These are phyloP conservation scores for Geosiphon pyriformis DNA, from an alignment of 192 early-diverging fungal genomes.

Conservation along the genomic window DNA sequence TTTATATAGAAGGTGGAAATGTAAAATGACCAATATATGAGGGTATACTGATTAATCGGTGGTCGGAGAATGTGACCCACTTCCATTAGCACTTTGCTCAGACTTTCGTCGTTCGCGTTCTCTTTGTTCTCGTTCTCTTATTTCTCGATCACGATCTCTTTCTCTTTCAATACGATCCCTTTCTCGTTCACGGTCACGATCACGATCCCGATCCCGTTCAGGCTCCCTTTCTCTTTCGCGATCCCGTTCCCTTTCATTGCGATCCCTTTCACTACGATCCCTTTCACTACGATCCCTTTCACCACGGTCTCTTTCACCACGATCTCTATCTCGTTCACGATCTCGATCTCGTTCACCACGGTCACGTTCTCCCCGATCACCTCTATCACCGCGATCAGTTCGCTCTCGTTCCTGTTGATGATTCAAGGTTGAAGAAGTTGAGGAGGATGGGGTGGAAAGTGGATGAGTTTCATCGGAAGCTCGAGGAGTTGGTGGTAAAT, in stretches of 20 bases:
- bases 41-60: neutral
- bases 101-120: slow-evolving; percentile 22
- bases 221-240: slow-evolving; percentile 1
- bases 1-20: too few relatives aligned
- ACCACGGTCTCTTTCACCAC: neutral
- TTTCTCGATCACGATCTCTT: slow-evolving; percentile 8
- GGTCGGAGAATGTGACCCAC: slow-evolving; percentile 4
- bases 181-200: neutral
- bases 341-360: slow-evolving; percentile 3
- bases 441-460: neutral
- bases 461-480: neutral
- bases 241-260: neutral
- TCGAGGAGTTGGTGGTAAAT: neutral
- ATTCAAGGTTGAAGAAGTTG: neutral
- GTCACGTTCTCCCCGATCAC: neutral
- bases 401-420: neutral
- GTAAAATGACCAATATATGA: too few relatives aligned
- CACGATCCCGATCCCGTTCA: neutral
- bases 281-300: neutral
- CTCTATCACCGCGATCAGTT: neutral
- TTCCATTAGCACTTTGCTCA: slow-evolving; percentile 22
- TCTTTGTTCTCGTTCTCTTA: neutral
- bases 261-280: neutral
- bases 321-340: slow-evolving; percentile 4
- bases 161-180: slow-evolving; percentile 15